phyloP scores from a whole-genome alignment of 305 asterid species.

The Withania somnifera region DNA sequence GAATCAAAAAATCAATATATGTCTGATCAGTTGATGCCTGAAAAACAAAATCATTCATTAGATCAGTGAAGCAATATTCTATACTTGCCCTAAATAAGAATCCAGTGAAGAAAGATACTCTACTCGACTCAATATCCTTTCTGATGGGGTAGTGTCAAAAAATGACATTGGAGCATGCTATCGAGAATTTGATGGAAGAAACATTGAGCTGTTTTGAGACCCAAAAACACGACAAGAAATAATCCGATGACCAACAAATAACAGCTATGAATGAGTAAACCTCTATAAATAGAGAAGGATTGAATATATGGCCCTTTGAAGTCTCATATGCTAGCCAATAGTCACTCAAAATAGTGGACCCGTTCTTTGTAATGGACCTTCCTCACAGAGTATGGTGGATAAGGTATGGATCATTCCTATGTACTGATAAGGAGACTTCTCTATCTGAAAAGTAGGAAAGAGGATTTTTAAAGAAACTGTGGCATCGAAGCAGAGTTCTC shows the following conservation, averaged over 20 bases:
- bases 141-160: slow-evolving; percentile 78
- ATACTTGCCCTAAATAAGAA: background rate
- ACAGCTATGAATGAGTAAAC: slow-evolving; percentile 29
- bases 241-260: slow-evolving; percentile 16
- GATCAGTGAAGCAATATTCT: background rate
- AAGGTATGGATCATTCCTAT: slow-evolving; percentile 88
- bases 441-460: slow-evolving; percentile 46
- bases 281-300: slow-evolving; percentile 25
- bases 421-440: slow-evolving; percentile 72
- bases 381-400: slow-evolving; percentile 88
- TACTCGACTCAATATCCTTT: slow-evolving; percentile 57
- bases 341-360: slow-evolving; percentile 30
- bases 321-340: slow-evolving; percentile 72
- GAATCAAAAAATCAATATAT: slow-evolving; percentile 41
- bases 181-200: slow-evolving; percentile 35
- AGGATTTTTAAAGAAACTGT: background rate
- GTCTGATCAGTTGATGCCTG: slow-evolving; percentile 62
- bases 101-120: no score
- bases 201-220: slow-evolving; percentile 41
- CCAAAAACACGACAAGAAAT: slow-evolving; percentile 17
- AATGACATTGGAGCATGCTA: slow-evolving; percentile 77
- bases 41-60: background rate
- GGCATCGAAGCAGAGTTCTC: no score
- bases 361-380: no score
- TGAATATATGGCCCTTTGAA: slow-evolving; percentile 22